A percentile compares a stretch with the other conserved stretches of the same genome.
Conservation (phyloP, 2,329 filamentous ascomycete genomes). For the Alternaria panax region DNA sequence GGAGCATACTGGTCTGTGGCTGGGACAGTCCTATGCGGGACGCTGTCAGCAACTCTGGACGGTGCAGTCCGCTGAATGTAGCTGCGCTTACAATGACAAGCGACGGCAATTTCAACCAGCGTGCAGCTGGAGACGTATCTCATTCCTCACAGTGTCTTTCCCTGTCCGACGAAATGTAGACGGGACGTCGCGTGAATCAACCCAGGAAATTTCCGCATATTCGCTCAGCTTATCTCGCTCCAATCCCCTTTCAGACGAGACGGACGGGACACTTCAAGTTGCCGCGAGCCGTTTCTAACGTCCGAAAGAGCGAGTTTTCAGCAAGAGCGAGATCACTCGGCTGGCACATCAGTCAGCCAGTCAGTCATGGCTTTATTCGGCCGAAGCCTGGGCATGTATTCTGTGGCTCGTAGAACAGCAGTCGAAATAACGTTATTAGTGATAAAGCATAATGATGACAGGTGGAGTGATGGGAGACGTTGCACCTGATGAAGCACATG, state of each 20-base stretch:
- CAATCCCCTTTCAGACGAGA: slow-evolving; percentile 11
- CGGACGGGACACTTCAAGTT: slow-evolving; percentile 15
- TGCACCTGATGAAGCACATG: slow-evolving; percentile 21
- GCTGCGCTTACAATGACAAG: slow-evolving; percentile 10
- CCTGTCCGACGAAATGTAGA: not conserved
- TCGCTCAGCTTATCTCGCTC: slow-evolving; percentile 1
- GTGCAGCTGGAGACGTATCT: not conserved
- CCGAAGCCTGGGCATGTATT: slow-evolving; percentile 25
- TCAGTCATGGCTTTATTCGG: slow-evolving; percentile 21
- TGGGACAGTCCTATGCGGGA: slow-evolving; percentile 14
- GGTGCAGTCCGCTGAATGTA: slow-evolving; percentile 24
- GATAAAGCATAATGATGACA: slow-evolving; percentile 11
- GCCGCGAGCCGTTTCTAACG: slow-evolving; percentile 30
- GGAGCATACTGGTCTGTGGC: slow-evolving; percentile 10
- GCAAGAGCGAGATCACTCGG: slow-evolving; percentile 20
- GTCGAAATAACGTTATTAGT: slow-evolving; percentile 27
- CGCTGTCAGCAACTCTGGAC: slow-evolving; percentile 28
- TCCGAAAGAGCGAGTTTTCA: slow-evolving; percentile 13
- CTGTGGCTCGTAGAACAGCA: not conserved
- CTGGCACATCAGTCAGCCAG: slow-evolving; percentile 7
- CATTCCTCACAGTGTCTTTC: not conserved
- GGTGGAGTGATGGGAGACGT: not conserved
- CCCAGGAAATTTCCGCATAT: not conserved
- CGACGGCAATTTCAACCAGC: not conserved
- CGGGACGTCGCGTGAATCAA: not conserved